A percentile compares a stretch with the other conserved stretches of the same genome.
Conservation (phyloP, 2,329 filamentous ascomycete species). For the Aspergillus sergii region DNA sequence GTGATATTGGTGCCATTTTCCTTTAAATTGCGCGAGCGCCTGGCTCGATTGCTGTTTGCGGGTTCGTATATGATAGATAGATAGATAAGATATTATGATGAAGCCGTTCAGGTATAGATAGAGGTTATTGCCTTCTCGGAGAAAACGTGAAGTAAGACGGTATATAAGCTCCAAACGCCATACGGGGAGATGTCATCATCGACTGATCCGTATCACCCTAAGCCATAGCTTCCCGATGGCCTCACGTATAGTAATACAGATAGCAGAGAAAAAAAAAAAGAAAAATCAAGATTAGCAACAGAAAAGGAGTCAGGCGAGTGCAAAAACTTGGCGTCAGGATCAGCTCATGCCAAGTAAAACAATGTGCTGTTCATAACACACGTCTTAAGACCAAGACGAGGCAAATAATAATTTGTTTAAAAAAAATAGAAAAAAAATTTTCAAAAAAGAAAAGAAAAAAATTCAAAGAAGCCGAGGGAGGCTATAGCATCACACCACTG, state of each 20-base stretch:
- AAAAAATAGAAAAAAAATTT: no score
- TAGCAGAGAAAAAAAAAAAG: neutral
- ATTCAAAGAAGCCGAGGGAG: neutral
- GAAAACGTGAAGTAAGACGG: neutral
- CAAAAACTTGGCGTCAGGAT: neutral
- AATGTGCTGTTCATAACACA: slow-evolving; percentile 4
- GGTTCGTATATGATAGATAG: neutral
- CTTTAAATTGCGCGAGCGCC: neutral
- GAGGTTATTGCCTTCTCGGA: neutral
- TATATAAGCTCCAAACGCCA: neutral
- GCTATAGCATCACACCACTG: slow-evolving; percentile 8
- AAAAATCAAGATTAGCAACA: neutral
- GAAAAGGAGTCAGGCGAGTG: slow-evolving; percentile 5
- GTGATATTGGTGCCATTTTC: neutral
- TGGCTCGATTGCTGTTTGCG: neutral
- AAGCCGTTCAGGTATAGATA: neutral
- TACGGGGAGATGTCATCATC: slow-evolving; percentile 7
- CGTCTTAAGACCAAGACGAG: neutral
- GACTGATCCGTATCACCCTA: neutral
- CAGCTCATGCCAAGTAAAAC: slow-evolving; percentile 6
- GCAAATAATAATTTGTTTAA: neutral
- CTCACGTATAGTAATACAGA: neutral
- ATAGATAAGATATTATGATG: neutral
- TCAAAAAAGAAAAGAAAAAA: slow-evolving; percentile 1
- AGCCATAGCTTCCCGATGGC: neutral